Evolutionary conservation across 2,329 filamentous ascomycete species (phyloP), one percentile per base, ranked within the genome.

Genomic region (Penicillium italicum): DNA sequence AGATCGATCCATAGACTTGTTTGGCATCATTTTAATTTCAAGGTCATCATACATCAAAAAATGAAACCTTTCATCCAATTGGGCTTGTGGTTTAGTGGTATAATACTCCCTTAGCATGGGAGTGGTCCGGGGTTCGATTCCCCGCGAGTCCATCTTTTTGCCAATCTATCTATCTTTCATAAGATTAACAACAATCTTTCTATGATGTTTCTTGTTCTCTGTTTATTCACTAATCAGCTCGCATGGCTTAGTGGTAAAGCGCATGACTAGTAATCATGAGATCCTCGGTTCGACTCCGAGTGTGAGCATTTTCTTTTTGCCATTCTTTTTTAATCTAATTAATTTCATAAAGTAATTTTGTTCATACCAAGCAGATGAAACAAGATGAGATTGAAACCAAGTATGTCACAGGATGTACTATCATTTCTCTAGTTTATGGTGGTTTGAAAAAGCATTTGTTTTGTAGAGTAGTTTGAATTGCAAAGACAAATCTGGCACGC

Each of bases 81-180:
- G 64, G 64, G 64, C 64, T 66, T 66, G 71, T 75, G 73, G 73
- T 76, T 75, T 76, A 76, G 73, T 75, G 74, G 74, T 76, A 76
- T 75, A 74, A 76, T 75, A 71, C 72, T 66, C 72, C 71, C 73
- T 75, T 75, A 76, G 74, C 72, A 75, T 77, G 74, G 73, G 74
- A 69, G 75, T 70, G 74, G 75, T 76, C 73, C 71, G 69, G 72
- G 73, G 73, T 76, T 76, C 73, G 74, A 77, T 77, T 77, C 74
- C 74, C 75, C 69, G 74, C 73, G 69, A 74, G 74, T 77, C 75
- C 74, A 76, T 55, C 58, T 59, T 63, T 61, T 47, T n/a, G n/a
- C n/a, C n/a, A n/a, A n/a, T n/a, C n/a, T n/a, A n/a, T n/a, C n/a
- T n/a, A n/a, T n/a, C n/a, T n/a, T n/a, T n/a, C n/a, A n/a, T n/a